A percentile compares a stretch with the other conserved stretches of the same genome.
Evolutionary conservation across 1,284 basidiomycete genomes (phyloP).

Genomic region (Tilletia horrida): DNA sequence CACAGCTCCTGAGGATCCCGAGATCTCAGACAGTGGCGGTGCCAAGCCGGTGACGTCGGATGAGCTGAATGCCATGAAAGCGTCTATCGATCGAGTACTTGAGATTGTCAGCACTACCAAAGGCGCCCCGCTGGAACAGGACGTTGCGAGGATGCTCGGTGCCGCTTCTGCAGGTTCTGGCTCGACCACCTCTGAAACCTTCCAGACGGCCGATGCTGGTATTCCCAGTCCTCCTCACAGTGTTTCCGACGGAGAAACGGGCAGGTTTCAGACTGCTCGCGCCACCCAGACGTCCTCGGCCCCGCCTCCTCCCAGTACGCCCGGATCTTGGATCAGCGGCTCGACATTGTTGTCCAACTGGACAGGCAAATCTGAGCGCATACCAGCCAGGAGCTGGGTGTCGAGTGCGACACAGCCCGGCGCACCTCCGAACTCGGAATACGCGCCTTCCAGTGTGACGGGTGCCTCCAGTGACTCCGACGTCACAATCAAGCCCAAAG

Average conservation of each 20-base stretch:
- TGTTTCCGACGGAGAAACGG: neutral
- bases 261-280: neutral
- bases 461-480: conserved; percentile 31
- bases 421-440: conserved; percentile 38
- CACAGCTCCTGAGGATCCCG: conserved; percentile 1
- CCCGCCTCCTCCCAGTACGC: neutral
- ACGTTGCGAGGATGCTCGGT: conserved; percentile 6
- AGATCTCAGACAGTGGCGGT: neutral
- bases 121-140: neutral
- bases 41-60: conserved; percentile 21
- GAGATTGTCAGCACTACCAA: conserved; percentile 34
- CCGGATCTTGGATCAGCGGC: conserved; percentile 3
- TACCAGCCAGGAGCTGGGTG: conserved; percentile 39
- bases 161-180: neutral
- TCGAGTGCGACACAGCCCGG: conserved; percentile 34
- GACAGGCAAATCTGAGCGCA: conserved; percentile 25
- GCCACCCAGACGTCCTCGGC: neutral
- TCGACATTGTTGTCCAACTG: conserved; percentile 14
- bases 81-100: conserved; percentile 41
- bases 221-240: conserved; percentile 16
- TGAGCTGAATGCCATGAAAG: conserved; percentile 41
- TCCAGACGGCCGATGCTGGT: conserved; percentile 12
- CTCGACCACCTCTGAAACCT: neutral
- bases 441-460: neutral
- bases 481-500: conserved; percentile 9